Evolutionary conservation across 2,329 filamentous ascomycete species (phyloP).

Genomic region (Claviceps capensis): DNA sequence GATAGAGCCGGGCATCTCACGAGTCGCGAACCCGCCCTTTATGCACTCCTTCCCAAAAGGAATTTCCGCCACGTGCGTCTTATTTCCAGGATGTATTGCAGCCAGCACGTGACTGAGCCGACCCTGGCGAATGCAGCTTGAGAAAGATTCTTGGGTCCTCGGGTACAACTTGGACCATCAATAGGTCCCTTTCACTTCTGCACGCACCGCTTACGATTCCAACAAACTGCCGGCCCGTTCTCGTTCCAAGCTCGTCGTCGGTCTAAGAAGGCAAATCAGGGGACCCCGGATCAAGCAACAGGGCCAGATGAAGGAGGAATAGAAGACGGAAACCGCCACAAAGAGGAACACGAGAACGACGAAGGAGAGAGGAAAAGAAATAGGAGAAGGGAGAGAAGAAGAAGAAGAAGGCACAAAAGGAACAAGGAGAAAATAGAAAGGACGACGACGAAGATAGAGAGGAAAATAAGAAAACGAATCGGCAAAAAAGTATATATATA

Average conservation of each 20-base stretch:
- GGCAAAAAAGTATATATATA: neutral
- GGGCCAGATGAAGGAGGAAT: neutral
- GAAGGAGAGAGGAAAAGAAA: neutral
- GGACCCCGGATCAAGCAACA: neutral
- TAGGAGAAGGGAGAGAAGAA: neutral
- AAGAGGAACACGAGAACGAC: neutral
- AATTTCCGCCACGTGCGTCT: neutral
- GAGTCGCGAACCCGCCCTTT: no score
- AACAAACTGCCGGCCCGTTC: neutral
- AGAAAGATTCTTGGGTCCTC: neutral
- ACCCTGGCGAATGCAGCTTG: neutral
- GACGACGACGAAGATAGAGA: neutral
- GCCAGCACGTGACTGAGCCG: constrained; percentile 2
- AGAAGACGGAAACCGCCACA: neutral
- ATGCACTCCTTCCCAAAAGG: neutral
- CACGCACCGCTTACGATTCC: neutral
- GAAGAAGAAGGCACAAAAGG: no score
- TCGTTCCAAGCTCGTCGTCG: neutral
- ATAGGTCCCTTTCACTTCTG: neutral
- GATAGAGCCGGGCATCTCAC: no score
- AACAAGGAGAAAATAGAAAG: neutral
- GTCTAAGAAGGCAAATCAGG: neutral
- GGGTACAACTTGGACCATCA: neutral
- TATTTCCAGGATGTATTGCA: neutral
- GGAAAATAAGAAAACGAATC: neutral